Conservation (phyloP, 805 yeast species). For the Millerozyma miso region DNA sequence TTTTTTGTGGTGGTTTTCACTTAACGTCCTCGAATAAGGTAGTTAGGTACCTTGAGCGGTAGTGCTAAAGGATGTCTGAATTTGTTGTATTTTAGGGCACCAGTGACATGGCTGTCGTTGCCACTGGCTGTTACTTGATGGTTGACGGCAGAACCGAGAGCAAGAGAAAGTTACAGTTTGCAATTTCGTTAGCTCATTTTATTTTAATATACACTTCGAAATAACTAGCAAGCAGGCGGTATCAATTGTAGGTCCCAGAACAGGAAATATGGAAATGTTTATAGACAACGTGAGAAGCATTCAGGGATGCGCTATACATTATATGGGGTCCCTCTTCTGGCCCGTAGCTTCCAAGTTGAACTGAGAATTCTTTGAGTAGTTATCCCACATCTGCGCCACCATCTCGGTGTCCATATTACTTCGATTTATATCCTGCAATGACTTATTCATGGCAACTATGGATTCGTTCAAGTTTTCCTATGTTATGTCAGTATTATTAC, state of each 20-base stretch:
- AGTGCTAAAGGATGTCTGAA: neutral
- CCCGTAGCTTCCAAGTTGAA: slow-evolving; percentile 67
- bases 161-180: neutral
- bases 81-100: neutral
- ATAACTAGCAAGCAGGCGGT: neutral
- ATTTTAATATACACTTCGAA: neutral
- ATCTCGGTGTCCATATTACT: slow-evolving; percentile 67
- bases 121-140: too few species aligned
- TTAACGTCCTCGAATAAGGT: too few species aligned
- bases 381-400: slow-evolving; percentile 75
- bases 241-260: too few species aligned
- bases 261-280: too few species aligned
- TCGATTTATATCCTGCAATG: slow-evolving; percentile 57
- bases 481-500: slow-evolving; percentile 1
- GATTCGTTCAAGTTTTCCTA: slow-evolving; percentile 72
- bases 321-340: slow-evolving; percentile 53
- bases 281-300: too few species aligned
- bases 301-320: too few species aligned
- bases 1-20: too few species aligned
- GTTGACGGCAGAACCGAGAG: too few species aligned
- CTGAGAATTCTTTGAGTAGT: slow-evolving; percentile 64
- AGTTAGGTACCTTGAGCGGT: neutral
- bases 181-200: neutral
- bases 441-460: slow-evolving; percentile 57
- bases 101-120: neutral